Base-by-base conservation (phyloP, 176 grass and related monocot species). In the Cocos nucifera region DNA sequence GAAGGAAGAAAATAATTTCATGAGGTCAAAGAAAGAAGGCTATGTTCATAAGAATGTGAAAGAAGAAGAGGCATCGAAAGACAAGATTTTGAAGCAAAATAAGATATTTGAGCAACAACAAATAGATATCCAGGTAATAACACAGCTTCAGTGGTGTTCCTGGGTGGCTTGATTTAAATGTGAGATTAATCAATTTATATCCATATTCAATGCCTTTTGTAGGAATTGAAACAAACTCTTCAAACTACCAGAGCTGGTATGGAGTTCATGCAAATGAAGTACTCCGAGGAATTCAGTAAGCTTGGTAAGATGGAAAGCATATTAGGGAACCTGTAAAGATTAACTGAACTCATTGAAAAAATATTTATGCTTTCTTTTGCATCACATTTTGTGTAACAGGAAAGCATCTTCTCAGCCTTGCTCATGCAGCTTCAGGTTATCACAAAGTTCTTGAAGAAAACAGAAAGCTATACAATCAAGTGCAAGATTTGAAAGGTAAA, bases 371-470 rank as follows among this genome's bases (percentile, higher is more conserved):
- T 57, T 52, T 56, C 61, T 71, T 50, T 39, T 23, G 62, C 56
- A 64, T 75, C 50, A 6, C 54, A 85, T 69, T 55, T 73, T 50
- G 66, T 74, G 19, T 77, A 69, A 54, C 76, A 98, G 93, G 93
- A 77, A 84, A 83, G 71, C 82, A 83, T 69, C 60, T 98, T 35
- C 82, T 88, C 70, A 69, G 93, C 66, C 82, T 98, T 73, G 73
- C 88, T 60, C 73, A 92, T 86, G 78, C 93, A 65, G 84, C 93
- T 68, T 86, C 88, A 54, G 82, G 93, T 61, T 93, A 92, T 74
- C 84, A 92, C 57, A 92, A 83, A 81, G 93, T 98, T 81, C 81
- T 98, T 76, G 93, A 92, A 82, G 93, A 92, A 80, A 98, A 98
- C 66, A 82, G 88, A 63, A 98, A 81, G 73, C 48, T 98, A 63